A percentile compares a stretch with the other conserved stretches of the same genome.
Conservation (phyloP, 768 basidiomycete genomes). For the Lactifluus subvellereus region DNA sequence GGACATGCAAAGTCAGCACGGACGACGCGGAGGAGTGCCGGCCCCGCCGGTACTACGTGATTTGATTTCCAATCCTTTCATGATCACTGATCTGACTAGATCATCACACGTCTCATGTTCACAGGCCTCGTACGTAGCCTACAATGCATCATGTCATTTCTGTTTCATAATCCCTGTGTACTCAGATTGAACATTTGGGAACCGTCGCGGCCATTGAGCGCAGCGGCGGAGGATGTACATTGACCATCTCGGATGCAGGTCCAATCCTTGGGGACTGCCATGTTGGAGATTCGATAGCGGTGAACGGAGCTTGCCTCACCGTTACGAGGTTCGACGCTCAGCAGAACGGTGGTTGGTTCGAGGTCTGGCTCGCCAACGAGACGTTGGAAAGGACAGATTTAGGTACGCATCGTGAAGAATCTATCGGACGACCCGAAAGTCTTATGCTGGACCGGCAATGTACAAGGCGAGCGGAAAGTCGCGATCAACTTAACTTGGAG, state of each 20-base stretch:
- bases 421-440: not conserved
- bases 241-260: conserved; percentile 66
- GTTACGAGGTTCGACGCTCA: conserved; percentile 75
- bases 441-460: conserved; percentile 1
- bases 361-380: conserved; percentile 94
- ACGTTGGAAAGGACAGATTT: conserved; percentile 87
- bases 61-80: conserved; percentile 1
- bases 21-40: not conserved
- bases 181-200: conserved; percentile 86
- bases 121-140: conserved; percentile 60
- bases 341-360: conserved; percentile 73
- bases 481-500: conserved; percentile 85
- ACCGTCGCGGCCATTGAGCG: conserved; percentile 57
- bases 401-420: conserved; percentile 42
- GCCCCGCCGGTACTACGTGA: not conserved
- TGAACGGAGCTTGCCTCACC: conserved; percentile 77
- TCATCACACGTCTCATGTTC: conserved; percentile 47
- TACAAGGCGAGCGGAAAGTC: conserved; percentile 64
- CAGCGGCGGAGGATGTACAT: conserved; percentile 73
- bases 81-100: not conserved
- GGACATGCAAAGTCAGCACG: not conserved
- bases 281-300: conserved; percentile 90
- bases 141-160: not conserved
- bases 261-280: conserved; percentile 83
- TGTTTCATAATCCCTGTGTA: conserved; percentile 5